Evolutionary conservation across 106 monocot genomes (phyloP), one percentile per base, ranked within the genome.

Genomic region (Xerophyta viscosa): DNA sequence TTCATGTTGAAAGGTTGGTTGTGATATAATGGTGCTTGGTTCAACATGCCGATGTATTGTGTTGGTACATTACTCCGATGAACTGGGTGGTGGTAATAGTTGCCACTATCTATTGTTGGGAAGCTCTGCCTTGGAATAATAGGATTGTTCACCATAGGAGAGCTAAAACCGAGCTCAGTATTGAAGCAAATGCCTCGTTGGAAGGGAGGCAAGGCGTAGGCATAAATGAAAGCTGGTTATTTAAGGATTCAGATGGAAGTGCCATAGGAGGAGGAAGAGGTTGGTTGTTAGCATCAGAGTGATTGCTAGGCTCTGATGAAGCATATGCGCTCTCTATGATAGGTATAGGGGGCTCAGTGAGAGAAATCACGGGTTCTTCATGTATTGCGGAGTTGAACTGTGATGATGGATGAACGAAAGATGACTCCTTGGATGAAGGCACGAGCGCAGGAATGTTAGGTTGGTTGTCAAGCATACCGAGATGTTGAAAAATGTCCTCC

Each of bases 301-400:
- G 43, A 44, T 44, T 17, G 43, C n/a, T 44, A 44, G 43, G n/a
- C 43, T 44, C 43, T 14, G 43, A 17, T 8, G 43, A 17, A 44
- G n/a, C n/a, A 17, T 44, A 44, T 17, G 9, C 15, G 15, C 43
- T 44, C n/a, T 44, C 14, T 3, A 44, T 3, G 43, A 44, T 17
- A 17, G 43, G 43, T 44, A 44, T 44, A 14, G 43, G 15, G 43
- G 43, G n/a, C n/a, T 44, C 43, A 9, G n/a, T 44, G 6, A 17
- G 14, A 14, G 43, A 3, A 17, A 44, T 44, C 43, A 17, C 15
- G 8, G 43, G 9, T 44, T 4, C 8, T 44, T 44, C 43, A 44
- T 44, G 43, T 4, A 44, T 8, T 44, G 43, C 9, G 3, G 43
- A 44, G n/a, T 3, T 17, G 43, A 44, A 17, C n/a, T 17, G 14